A percentile compares a stretch with the other conserved stretches of the same genome.
Conservation (phyloP, 2,329 filamentous ascomycete genomes). For the Arthrobotrys entomopaga region DNA sequence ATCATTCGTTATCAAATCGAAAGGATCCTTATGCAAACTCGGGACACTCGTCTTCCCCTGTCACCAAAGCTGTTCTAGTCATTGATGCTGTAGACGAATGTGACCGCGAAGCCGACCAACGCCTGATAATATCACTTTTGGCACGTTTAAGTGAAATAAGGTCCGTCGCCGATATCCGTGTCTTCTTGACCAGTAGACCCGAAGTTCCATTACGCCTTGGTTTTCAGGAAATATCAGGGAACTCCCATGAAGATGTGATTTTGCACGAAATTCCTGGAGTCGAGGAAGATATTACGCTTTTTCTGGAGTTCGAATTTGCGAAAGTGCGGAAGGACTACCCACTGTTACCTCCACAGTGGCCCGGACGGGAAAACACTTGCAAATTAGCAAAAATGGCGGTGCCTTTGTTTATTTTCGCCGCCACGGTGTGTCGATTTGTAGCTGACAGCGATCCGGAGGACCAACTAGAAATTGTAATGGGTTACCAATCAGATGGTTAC, state of each 20-base stretch:
- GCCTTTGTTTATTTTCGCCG: slow-evolving; percentile 30
- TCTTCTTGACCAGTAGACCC: slow-evolving; percentile 65
- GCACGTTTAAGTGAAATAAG: slow-evolving; percentile 27
- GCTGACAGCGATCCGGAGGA: slow-evolving; percentile 18
- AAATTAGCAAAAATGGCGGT: slow-evolving; percentile 14
- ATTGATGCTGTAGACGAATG: slow-evolving; percentile 62
- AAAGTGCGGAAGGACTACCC: slow-evolving; percentile 57
- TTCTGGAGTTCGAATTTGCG: slow-evolving; percentile 60
- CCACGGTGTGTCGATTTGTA: slow-evolving; percentile 28
- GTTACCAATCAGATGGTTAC: slow-evolving; percentile 12
- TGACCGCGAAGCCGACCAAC: slow-evolving; percentile 60
- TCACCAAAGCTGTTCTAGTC: slow-evolving; percentile 58
- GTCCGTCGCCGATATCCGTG: slow-evolving; percentile 53
- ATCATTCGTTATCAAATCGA: no score
- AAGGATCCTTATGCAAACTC: no score
- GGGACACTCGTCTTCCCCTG: no score
- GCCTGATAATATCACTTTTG: slow-evolving; percentile 60
- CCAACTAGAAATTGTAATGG: slow-evolving; percentile 8
- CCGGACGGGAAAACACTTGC: neutral
- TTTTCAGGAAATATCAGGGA: slow-evolving; percentile 60
- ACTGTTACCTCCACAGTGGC: neutral
- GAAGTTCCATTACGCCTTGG: slow-evolving; percentile 62
- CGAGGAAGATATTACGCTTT: slow-evolving; percentile 62
- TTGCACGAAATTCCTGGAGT: slow-evolving; percentile 62
- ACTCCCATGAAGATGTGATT: slow-evolving; percentile 59